These are phyloP conservation scores for Samsoniella hepiali DNA, from an alignment of 2,329 filamentous ascomycete genomes.

Conservation along the genomic window DNA sequence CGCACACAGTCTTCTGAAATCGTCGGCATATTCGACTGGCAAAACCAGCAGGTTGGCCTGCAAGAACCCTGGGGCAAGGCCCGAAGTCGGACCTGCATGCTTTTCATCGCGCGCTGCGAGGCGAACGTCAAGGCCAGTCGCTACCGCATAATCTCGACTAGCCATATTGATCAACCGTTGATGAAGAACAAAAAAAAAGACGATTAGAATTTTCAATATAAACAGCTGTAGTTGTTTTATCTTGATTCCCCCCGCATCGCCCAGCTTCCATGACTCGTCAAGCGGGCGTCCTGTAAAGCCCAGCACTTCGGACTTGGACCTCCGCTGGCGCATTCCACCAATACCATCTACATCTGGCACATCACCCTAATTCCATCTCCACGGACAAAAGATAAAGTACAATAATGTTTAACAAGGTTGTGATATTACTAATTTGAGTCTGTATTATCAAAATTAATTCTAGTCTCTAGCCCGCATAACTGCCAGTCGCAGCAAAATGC, in stretches of 20 bases:
- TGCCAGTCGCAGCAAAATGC: background rate
- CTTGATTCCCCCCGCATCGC: background rate
- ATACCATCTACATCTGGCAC: background rate
- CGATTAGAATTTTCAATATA: background rate
- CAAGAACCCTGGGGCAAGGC: constrained; percentile 52
- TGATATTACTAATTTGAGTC: constrained; percentile 10
- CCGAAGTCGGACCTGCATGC: constrained; percentile 46
- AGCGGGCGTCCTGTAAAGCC: background rate
- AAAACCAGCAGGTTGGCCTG: constrained; percentile 63
- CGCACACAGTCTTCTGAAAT: constrained; percentile 57
- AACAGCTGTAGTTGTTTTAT: background rate
- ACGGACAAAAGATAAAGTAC: background rate
- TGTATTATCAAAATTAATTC: constrained; percentile 1
- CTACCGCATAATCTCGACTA: constrained; percentile 4
- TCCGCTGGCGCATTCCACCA: background rate
- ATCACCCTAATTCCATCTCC: background rate
- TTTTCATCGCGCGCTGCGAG: constrained; percentile 41
- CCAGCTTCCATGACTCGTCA: background rate
- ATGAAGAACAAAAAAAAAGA: background rate
- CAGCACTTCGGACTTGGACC: constrained; percentile 2
- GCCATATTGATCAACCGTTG: background rate
- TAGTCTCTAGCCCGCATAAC: background rate
- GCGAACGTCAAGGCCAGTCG: constrained; percentile 38
- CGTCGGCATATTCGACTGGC: constrained; percentile 51
- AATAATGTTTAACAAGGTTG: background rate